Evolutionary conservation across 768 basidiomycete genomes (phyloP), one percentile per base, ranked within the genome.

Genomic region (Lentinula detonsa): DNA sequence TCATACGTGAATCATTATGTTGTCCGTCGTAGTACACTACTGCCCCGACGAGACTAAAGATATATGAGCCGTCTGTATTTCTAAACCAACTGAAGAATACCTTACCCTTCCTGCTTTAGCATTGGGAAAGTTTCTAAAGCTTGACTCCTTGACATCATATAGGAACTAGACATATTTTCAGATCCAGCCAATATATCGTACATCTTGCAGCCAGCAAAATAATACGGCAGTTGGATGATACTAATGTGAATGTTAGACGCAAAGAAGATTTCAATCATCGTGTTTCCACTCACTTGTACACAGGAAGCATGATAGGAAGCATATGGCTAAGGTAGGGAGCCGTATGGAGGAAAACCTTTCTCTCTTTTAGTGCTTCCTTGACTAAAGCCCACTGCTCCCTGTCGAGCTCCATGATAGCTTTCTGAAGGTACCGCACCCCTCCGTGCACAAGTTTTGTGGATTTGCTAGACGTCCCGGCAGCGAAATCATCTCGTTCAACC

Each of bases 1-100:
- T 99, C 97, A 98, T 99, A 13, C 96, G 85, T 1, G 96, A 90
- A 68, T 99, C 97, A 68, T 99, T 99, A 75, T 99, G 96, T 75
- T 98, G 96, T 59, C 95, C 95, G 68, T 99, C 96, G 66, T 99
- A 97, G 75, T 98, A 98, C 15, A 99, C 96, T 59, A 99, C 79
- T 3, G 57, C 57, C 8, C 57, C 57, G 13, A 94, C 95, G 16
- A 56, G 55, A 16, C 55, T 54, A 13, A 21, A 37, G 5, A 21
- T 16, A 43, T 43, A n/a, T 40, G n/a, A 55, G 35, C 18, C 5
- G 4, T 21, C n/a, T 43, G 50, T 37, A 21, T 33, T 34, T 33
- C 5, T 39, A 28, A 43, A 28, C n/a, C 15, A 39, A 40, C 13
- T 9, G n/a, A 13, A 15, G 53, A 18, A 95, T 95, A 35, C 95